phyloP scores from a whole-genome alignment of 805 yeast species.

The Ogataea zsoltii region DNA sequence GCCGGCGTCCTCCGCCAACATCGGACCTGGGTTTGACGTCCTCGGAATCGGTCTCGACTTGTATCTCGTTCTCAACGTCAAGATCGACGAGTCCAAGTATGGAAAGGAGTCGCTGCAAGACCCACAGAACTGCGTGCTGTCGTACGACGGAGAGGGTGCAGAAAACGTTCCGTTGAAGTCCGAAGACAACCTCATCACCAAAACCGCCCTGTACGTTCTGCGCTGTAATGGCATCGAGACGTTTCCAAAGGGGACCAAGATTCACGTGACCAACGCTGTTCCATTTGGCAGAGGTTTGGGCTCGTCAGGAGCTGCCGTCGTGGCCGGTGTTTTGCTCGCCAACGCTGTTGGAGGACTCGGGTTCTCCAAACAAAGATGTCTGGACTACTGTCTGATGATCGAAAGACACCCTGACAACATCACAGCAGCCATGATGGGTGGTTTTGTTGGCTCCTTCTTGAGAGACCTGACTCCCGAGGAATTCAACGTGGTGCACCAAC shows the following conservation, averaged over 20 bases:
- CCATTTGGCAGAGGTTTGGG: conserved; percentile 98
- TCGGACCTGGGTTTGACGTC: conserved; percentile 98
- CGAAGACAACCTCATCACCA: conserved; percentile 82
- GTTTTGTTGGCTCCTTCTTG: conserved; percentile 93
- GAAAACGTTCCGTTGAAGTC: conserved; percentile 75
- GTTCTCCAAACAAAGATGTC: conserved; percentile 74
- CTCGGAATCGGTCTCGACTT: conserved; percentile 86
- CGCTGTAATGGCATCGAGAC: conserved; percentile 74
- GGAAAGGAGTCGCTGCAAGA: conserved; percentile 55
- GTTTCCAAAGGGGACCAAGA: conserved; percentile 82
- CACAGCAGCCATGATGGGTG: conserved; percentile 99
- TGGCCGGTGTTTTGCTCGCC: conserved; percentile 91
- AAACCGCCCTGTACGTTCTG: conserved; percentile 88
- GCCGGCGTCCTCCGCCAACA: conserved; percentile 97
- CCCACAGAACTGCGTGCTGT: conserved; percentile 66
- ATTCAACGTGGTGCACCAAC: conserved; percentile 73
- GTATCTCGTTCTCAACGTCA: conserved; percentile 68
- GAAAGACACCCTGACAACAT: conserved; percentile 99
- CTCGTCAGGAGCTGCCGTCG: conserved; percentile 97
- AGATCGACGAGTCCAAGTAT: conserved; percentile 49
- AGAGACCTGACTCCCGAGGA: conserved; percentile 77
- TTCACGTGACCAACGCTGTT: conserved; percentile 85
- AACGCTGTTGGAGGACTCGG: conserved; percentile 77
- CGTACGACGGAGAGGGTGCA: conserved; percentile 78
- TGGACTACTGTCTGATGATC: conserved; percentile 94